These are phyloP conservation scores for Helianthus tuberosus DNA, from an alignment of 129 eudicot genomes.

Conservation along the genomic window DNA sequence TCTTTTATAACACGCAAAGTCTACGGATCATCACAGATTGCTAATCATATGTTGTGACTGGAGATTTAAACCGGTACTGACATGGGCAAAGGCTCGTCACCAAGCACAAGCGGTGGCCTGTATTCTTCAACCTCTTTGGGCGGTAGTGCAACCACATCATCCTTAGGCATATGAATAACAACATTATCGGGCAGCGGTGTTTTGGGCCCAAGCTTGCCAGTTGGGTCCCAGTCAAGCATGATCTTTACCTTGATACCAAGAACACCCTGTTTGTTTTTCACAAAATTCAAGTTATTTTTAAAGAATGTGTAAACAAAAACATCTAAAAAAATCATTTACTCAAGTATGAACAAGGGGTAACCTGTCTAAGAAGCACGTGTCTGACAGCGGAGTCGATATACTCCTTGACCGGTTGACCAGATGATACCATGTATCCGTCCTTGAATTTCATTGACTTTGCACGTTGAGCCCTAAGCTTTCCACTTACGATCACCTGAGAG, in stretches of 20 bases:
- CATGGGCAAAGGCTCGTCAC: slow-evolving; percentile 31
- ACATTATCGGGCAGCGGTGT: slow-evolving; percentile 60
- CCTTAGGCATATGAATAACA: slow-evolving; percentile 47
- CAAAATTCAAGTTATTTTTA: neutral
- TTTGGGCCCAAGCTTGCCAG: slow-evolving; percentile 55
- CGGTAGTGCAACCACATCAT: slow-evolving; percentile 23
- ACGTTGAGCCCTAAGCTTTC: slow-evolving; percentile 75
- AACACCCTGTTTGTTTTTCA: slow-evolving; percentile 43
- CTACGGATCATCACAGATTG: neutral
- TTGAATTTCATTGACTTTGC: slow-evolving; percentile 78
- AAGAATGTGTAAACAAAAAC: neutral
- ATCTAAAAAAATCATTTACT: neutral
- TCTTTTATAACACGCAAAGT: neutral
- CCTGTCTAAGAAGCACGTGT: slow-evolving; percentile 77
- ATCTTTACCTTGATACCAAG: slow-evolving; percentile 63
- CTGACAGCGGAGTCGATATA: slow-evolving; percentile 76
- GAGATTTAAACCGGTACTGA: slow-evolving; percentile 8
- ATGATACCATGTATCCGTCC: slow-evolving; percentile 76
- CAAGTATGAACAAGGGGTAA: neutral
- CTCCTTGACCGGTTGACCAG: slow-evolving; percentile 75
- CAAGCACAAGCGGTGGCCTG: slow-evolving; percentile 26
- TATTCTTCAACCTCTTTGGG: slow-evolving; percentile 40
- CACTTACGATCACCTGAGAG: slow-evolving; percentile 60
- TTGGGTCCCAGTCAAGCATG: slow-evolving; percentile 63
- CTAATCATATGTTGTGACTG: neutral